phyloP scores from a whole-genome alignment of 306 rosid species.

The Pyrus pyrifolia region DNA sequence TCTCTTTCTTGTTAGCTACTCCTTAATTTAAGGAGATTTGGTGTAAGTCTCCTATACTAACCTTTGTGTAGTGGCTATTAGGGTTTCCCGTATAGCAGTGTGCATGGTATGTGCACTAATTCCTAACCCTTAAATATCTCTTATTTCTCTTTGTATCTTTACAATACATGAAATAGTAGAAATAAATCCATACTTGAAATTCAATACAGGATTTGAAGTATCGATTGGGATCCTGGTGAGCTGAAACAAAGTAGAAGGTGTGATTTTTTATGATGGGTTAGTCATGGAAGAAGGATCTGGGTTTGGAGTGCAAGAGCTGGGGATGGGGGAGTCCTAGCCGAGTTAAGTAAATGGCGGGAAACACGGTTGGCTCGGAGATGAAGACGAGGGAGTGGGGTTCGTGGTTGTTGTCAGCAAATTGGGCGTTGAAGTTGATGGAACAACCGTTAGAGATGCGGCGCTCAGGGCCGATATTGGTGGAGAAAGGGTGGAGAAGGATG shows the following conservation, averaged over 20 bases:
- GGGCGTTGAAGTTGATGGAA: slow-evolving; percentile 76
- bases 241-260: background rate
- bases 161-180: too few species aligned
- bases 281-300: slow-evolving; percentile 51
- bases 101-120: too few species aligned
- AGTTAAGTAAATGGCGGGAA: slow-evolving; percentile 36
- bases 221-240: too few species aligned
- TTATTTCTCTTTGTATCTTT: too few species aligned
- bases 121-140: too few species aligned
- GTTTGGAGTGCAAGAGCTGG: slow-evolving; percentile 16
- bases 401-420: slow-evolving; percentile 27
- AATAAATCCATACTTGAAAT: too few species aligned
- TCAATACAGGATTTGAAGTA: too few species aligned
- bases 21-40: too few species aligned
- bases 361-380: slow-evolving; percentile 63
- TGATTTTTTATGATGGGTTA: slow-evolving; percentile 44
- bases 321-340: slow-evolving; percentile 27
- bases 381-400: slow-evolving; percentile 33
- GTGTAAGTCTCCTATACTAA: too few species aligned
- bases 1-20: too few species aligned
- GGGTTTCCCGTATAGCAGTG: too few species aligned
- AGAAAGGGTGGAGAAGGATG: slow-evolving; percentile 10
- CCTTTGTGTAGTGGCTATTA: too few species aligned
- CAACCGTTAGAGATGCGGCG: background rate
- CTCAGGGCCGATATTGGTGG: background rate